Conservation (phyloP, 2,329 filamentous ascomycete species). For the Pseudocercospora eumusae region DNA sequence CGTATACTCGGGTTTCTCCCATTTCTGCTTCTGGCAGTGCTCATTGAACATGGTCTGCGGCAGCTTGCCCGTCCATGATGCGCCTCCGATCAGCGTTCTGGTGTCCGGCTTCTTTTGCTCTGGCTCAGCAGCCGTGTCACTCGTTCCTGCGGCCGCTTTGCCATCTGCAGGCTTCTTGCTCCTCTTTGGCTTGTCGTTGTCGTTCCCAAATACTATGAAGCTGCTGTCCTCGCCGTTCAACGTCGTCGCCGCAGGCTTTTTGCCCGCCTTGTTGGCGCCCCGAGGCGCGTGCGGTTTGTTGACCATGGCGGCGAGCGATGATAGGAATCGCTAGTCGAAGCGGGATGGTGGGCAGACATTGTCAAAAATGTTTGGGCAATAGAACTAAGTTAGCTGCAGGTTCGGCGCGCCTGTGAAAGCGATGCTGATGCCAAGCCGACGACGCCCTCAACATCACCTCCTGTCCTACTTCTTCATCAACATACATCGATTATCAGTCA, state of each 20-base stretch:
- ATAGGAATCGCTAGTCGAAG: neutral
- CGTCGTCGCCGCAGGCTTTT: constrained; percentile 40
- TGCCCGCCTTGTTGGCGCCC: constrained; percentile 42
- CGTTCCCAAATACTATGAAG: constrained; percentile 53
- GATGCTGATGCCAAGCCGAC: neutral
- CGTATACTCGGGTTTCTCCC: constrained; percentile 90
- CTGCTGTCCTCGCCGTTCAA: constrained; percentile 51
- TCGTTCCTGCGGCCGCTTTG: constrained; percentile 32
- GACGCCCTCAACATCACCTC: neutral
- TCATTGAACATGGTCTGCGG: constrained; percentile 91
- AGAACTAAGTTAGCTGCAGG: neutral
- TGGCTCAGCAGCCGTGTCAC: constrained; percentile 21
- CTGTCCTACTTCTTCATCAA: neutral
- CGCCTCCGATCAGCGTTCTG: constrained; percentile 82
- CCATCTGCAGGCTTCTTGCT: constrained; percentile 37
- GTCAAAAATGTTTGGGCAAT: neutral
- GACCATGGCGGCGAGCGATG: constrained; percentile 43
- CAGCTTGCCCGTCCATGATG: constrained; percentile 96
- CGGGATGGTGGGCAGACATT: neutral
- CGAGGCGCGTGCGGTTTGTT: constrained; percentile 54
- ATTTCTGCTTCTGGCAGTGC: constrained; percentile 93
- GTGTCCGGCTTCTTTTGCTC: constrained; percentile 61
- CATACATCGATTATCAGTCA: too few relatives aligned
- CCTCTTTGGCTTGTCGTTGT: constrained; percentile 47
- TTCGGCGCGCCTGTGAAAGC: neutral